A percentile compares a stretch with the other conserved stretches of the same genome.
phyloP scores from a whole-genome alignment of 2,329 filamentous ascomycete species.

The Ceratocystis cacaofunesta region DNA sequence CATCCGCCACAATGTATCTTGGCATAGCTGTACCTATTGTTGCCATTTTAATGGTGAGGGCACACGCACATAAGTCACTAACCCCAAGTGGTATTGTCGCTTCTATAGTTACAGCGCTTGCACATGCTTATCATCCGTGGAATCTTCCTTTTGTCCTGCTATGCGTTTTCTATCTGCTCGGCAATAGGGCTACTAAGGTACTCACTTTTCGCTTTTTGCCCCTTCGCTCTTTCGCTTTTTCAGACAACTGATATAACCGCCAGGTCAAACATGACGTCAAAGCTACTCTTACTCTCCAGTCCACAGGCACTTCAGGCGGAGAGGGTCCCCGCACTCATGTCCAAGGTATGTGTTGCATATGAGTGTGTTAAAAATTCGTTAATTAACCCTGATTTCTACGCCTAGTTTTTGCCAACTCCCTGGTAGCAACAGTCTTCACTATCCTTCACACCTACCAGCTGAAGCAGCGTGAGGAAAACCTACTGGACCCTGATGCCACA shows the following conservation, averaged over 20 bases:
- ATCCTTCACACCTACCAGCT: constrained; percentile 48
- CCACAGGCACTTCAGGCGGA: constrained; percentile 57
- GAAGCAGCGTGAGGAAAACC: constrained; percentile 30
- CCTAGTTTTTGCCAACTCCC: constrained; percentile 71
- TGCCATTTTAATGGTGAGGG: constrained; percentile 47
- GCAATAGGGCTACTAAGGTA: constrained; percentile 72
- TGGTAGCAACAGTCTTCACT: constrained; percentile 53
- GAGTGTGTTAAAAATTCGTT: neutral
- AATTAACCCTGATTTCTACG: neutral
- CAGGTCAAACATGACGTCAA: constrained; percentile 82
- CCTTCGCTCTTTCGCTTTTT: constrained; percentile 16
- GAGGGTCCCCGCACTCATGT: constrained; percentile 73
- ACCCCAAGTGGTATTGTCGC: constrained; percentile 60
- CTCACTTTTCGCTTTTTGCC: neutral
- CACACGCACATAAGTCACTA: constrained; percentile 58
- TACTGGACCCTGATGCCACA: constrained; percentile 24
- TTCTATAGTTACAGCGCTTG: constrained; percentile 56
- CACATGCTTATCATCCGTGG: constrained; percentile 87
- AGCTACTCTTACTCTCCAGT: constrained; percentile 61
- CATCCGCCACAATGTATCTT: constrained; percentile 36
- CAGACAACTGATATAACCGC: constrained; percentile 13
- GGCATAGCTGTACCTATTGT: constrained; percentile 44
- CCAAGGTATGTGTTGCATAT: constrained; percentile 39
- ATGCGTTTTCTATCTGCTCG: constrained; percentile 71
- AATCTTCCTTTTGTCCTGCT: constrained; percentile 78